Percentiles rank a stretch among this genome's conserved stretches.
These are phyloP conservation scores for Rhipidocladum racemiflorum DNA, from an alignment of 176 grass and related monocot genomes.

Conservation along the genomic window DNA sequence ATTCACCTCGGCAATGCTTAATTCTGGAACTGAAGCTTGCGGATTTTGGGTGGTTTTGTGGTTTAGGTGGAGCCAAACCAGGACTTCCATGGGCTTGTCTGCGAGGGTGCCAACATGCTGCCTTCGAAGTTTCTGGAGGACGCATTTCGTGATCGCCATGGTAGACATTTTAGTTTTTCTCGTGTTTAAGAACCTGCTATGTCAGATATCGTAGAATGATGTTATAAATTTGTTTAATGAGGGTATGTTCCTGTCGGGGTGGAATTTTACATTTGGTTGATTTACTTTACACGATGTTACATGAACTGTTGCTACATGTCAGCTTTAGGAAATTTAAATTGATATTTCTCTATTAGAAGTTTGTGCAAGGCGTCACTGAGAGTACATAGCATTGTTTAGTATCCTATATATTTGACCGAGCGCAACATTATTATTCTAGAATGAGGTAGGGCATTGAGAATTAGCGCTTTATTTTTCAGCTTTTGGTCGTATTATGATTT, in stretches of 20 bases:
- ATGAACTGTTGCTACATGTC: not conserved
- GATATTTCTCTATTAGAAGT: not conserved
- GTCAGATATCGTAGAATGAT: not conserved
- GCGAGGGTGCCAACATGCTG: slow-evolving; percentile 84
- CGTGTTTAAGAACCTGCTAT: not conserved
- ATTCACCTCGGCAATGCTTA: not conserved
- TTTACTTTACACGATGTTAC: not conserved
- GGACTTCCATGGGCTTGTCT: slow-evolving; percentile 85
- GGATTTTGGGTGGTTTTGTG: not conserved
- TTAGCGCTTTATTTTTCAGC: not conserved
- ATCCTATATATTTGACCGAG: not conserved
- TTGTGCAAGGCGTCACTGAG: not conserved
- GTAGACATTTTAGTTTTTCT: slow-evolving; percentile 31
- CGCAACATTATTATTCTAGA: not conserved
- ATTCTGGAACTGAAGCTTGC: slow-evolving; percentile 18
- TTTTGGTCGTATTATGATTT: not conserved
- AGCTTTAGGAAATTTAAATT: not conserved
- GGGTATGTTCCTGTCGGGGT: not conserved
- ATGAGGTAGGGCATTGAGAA: slow-evolving; percentile 1
- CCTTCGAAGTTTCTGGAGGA: slow-evolving; percentile 89
- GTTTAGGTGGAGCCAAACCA: slow-evolving; percentile 97
- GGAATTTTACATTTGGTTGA: not conserved
- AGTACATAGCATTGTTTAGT: not conserved
- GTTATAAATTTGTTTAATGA: not conserved
- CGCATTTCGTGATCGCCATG: slow-evolving; percentile 66